Evolutionary conservation across 768 basidiomycete genomes (phyloP).

Genomic region (Russula sp.): DNA sequence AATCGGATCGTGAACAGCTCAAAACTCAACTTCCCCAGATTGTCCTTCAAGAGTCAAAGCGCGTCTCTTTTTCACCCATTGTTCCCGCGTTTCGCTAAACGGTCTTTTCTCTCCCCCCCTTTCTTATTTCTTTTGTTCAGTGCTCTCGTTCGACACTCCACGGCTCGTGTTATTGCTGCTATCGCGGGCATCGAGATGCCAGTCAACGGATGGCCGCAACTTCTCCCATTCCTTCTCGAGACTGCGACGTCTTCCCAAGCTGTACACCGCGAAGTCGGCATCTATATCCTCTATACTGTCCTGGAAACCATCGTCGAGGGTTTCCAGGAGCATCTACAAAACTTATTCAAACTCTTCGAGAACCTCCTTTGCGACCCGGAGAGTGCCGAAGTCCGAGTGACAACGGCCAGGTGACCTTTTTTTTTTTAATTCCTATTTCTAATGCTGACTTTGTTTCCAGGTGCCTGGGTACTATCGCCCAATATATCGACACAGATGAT

Average conservation of each 20-base stretch:
- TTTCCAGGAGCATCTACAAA: conserved; percentile 71
- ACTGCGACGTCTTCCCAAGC: conserved; percentile 66
- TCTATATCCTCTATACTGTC: conserved; percentile 86
- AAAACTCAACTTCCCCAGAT: conserved; percentile 79
- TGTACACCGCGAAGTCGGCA: conserved; percentile 85
- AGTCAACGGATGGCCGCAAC: conserved; percentile 73
- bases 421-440: background rate
- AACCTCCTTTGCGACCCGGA: conserved; percentile 74
- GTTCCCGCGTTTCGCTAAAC: conserved; percentile 19
- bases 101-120: conserved; percentile 15
- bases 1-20: conserved; percentile 72
- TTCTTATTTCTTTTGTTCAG: conserved; percentile 45
- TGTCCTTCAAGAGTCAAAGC: conserved; percentile 78
- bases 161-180: conserved; percentile 88
- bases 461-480: conserved; percentile 88
- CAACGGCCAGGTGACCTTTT: conserved; percentile 66
- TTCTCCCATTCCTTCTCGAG: conserved; percentile 83
- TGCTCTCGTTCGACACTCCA: conserved; percentile 86
- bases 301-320: conserved; percentile 89
- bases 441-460: conserved; percentile 38
- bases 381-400: conserved; percentile 86
- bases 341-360: conserved; percentile 78
- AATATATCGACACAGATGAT: conserved; percentile 86
- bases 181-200: conserved; percentile 88
- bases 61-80: conserved; percentile 33